phyloP scores from a whole-genome alignment of 257 asterid species.

The Knoxia roxburghii region DNA sequence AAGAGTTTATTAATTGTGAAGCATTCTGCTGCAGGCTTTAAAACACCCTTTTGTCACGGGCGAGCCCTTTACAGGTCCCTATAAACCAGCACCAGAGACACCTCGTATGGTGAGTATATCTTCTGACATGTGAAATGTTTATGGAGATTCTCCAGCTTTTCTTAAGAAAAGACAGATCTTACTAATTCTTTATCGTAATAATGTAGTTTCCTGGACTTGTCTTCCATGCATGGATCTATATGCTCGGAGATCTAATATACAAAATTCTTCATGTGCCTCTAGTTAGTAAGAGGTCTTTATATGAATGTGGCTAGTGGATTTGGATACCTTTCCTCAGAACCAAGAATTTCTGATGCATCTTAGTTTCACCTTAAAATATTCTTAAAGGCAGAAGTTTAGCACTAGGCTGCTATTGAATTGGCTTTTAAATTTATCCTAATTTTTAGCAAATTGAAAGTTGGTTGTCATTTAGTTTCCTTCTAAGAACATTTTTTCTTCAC shows the following conservation, averaged over 20 bases:
- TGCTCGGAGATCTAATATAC: not conserved
- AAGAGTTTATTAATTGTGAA: conserved; percentile 7
- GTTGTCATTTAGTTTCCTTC: not conserved
- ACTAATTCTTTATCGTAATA: not conserved
- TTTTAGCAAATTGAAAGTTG: not conserved
- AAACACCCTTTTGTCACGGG: conserved; percentile 99
- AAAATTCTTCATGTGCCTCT: not conserved
- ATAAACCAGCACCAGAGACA: conserved; percentile 82
- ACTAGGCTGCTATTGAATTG: not conserved
- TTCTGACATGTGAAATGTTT: conserved; percentile 8
- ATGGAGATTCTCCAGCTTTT: not conserved
- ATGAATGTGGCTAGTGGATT: not conserved
- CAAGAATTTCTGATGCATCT: not conserved
- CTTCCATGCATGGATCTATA: not conserved
- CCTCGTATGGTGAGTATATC: conserved; percentile 75
- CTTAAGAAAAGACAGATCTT: too few species aligned
- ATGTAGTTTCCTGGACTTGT: conserved; percentile 4
- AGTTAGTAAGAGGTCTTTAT: not conserved
- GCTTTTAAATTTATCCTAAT: not conserved
- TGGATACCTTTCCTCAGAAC: not conserved
- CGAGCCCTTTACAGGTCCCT: conserved; percentile 87
- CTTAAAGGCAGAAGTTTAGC: not conserved
- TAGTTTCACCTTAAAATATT: not conserved
- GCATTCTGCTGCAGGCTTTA: conserved; percentile 57
- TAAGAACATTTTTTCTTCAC: not conserved